Percentiles rank a stretch among this genome's conserved stretches.
phyloP scores from a whole-genome alignment of 75 land plant species.

The Cryptomeria japonica region DNA sequence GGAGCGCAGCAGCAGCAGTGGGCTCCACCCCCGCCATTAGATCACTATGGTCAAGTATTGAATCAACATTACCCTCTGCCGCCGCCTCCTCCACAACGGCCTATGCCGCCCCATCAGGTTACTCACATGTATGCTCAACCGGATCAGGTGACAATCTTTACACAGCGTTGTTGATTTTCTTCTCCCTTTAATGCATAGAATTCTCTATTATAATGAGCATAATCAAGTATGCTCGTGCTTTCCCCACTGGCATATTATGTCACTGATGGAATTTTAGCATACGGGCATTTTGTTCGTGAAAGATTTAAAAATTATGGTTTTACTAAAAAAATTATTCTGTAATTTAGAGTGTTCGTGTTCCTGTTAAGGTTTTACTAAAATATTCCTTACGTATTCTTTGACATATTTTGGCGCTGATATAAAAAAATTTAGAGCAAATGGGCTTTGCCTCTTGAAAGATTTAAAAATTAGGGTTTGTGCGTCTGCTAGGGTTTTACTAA shows the following conservation, averaged over 20 bases:
- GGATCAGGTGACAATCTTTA: slow-evolving; percentile 16
- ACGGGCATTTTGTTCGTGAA: not conserved
- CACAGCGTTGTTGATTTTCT: not conserved
- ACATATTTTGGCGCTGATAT: not conserved
- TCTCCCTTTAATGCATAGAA: not conserved
- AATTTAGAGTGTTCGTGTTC: not conserved
- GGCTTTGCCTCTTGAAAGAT: not conserved
- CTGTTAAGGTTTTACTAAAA: not conserved
- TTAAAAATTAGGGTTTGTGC: not conserved
- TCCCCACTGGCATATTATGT: too few species aligned
- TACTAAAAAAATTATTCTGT: not conserved
- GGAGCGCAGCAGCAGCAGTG: not conserved
- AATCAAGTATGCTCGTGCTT: too few species aligned
- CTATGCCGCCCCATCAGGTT: slow-evolving; percentile 11
- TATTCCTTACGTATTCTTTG: not conserved
- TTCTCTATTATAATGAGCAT: not conserved
- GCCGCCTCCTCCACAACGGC: slow-evolving; percentile 10
- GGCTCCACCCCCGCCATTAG: not conserved
- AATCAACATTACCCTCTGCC: not conserved
- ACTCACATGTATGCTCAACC: slow-evolving; percentile 20
- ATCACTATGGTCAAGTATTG: not conserved
- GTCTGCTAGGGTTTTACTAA: not conserved
- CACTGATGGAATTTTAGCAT: too few species aligned
- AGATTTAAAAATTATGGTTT: not conserved
- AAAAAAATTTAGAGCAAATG: not conserved